phyloP scores from a whole-genome alignment of 257 asterid genomes.

The Paulownia fortunei region DNA sequence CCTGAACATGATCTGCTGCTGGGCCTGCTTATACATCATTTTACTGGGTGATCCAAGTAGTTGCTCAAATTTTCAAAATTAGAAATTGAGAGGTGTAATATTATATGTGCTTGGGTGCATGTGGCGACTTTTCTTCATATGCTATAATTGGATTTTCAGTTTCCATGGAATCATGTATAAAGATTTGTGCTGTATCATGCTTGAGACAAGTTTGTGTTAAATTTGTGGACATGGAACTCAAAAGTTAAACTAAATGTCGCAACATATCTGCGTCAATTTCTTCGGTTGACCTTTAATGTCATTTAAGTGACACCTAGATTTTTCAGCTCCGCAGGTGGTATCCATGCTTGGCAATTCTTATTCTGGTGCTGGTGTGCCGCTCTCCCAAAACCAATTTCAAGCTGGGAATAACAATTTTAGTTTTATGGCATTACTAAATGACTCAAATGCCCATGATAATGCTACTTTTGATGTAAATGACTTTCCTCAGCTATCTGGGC shows the following conservation, averaged over 20 bases:
- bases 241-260: background rate
- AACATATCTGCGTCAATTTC: slow-evolving; percentile 13
- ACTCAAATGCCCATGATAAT: slow-evolving; percentile 67
- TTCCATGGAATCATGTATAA: slow-evolving; percentile 3
- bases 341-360: slow-evolving; percentile 79
- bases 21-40: slow-evolving; percentile 14
- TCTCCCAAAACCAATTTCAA: slow-evolving; percentile 82
- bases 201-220: background rate
- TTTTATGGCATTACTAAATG: slow-evolving; percentile 70
- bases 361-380: slow-evolving; percentile 76
- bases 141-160: slow-evolving; percentile 8
- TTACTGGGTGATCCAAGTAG: slow-evolving; percentile 12
- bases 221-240: background rate
- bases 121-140: background rate
- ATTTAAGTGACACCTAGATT: slow-evolving; percentile 39
- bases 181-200: slow-evolving; percentile 8
- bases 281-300: background rate
- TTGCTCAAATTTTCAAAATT: background rate
- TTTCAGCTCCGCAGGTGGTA: slow-evolving; percentile 89
- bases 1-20: slow-evolving; percentile 23
- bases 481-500: slow-evolving; percentile 86
- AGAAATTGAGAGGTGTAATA: background rate
- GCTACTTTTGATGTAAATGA: slow-evolving; percentile 79
- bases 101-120: background rate
- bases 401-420: slow-evolving; percentile 66